These are phyloP conservation scores for Massospora cicadina DNA, from an alignment of 371 early-diverging fungal genomes.

Conservation along the genomic window DNA sequence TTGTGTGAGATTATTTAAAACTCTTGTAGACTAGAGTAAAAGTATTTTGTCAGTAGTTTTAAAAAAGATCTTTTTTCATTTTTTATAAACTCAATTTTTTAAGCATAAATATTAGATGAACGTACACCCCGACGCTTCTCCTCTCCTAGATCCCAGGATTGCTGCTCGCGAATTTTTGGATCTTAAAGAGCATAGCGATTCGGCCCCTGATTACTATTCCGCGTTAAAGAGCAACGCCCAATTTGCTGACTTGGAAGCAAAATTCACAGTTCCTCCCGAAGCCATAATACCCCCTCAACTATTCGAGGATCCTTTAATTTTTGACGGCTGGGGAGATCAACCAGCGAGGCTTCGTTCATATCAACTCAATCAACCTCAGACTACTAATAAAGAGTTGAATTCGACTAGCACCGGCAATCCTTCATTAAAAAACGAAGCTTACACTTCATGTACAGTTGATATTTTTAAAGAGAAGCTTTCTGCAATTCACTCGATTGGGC, in stretches of 20 bases:
- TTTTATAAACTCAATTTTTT: too few relatives aligned
- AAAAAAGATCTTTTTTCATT: too few relatives aligned
- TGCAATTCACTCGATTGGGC: not conserved
- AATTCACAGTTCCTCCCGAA: not conserved
- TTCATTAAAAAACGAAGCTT: not conserved
- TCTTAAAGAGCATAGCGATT: not conserved
- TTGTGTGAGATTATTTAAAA: too few relatives aligned
- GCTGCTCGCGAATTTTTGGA: not conserved
- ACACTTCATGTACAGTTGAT: not conserved
- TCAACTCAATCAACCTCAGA: not conserved
- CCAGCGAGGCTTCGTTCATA: not conserved
- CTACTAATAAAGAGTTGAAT: too few relatives aligned
- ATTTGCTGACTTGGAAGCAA: not conserved
- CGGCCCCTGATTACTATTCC: not conserved
- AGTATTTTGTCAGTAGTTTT: too few relatives aligned
- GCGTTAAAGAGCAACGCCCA: not conserved
- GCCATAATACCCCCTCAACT: not conserved
- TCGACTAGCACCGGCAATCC: too few relatives aligned
- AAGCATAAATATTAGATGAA: too few relatives aligned
- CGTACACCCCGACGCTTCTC: not conserved
- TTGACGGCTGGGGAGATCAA: not conserved
- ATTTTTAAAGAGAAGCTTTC: not conserved
- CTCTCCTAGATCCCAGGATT: not conserved
- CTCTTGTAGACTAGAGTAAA: too few relatives aligned
- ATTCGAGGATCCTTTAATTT: not conserved